Base-by-base conservation (phyloP, 225 moss, liverwort and hornwort genomes). In the Polytrichum commune region DNA sequence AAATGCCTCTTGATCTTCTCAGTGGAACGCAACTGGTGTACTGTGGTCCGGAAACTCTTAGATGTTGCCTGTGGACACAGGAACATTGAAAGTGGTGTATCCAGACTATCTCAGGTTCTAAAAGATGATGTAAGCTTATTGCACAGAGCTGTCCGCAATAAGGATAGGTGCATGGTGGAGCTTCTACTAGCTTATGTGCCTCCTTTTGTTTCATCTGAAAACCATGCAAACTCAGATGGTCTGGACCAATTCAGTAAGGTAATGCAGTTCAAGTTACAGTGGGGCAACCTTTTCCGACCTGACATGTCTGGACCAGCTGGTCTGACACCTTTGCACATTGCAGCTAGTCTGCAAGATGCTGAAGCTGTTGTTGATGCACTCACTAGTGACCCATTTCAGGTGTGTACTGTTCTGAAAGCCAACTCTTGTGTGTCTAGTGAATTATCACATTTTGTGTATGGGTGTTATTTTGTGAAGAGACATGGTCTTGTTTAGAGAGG, bases 11-110 rank as follows among this genome's bases (percentile, higher is more conserved):
- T 95, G 62, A 72, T 83, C 30, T 95, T 78, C 62, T 88, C 88
- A 65, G 89, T 93, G 1, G 84, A 91, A 70, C 92, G 92, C 32
- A 86, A 84, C 69, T 93, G 92, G 92, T 91, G 88, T 85, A 86
- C 86, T 64, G 88, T 95, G 65, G 95, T 86, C 27, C 86, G 82
- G 53, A 91, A 89, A 71, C 83, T 93, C 35, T 77, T 95, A 57
- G 93, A 95, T 62, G 84, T 90, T 57, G 38, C 79, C 18, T 77
- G 86, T 64, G 82, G 73, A 32, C 71, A 77, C 46, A 67, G 70
- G 19, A 66, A 73, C 63, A 75, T 79, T 27, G 79, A 72, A 22
- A 60, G 71, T 27, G 78, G 66, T 38, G 65, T 82, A 54, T 23
- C 65, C 46, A 70, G 76, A 62, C 72, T 88, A 22, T 76, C 73